Evolutionary conservation across 2,329 filamentous ascomycete species (phyloP).

Genomic region (Ceratocystis smalleyi): DNA sequence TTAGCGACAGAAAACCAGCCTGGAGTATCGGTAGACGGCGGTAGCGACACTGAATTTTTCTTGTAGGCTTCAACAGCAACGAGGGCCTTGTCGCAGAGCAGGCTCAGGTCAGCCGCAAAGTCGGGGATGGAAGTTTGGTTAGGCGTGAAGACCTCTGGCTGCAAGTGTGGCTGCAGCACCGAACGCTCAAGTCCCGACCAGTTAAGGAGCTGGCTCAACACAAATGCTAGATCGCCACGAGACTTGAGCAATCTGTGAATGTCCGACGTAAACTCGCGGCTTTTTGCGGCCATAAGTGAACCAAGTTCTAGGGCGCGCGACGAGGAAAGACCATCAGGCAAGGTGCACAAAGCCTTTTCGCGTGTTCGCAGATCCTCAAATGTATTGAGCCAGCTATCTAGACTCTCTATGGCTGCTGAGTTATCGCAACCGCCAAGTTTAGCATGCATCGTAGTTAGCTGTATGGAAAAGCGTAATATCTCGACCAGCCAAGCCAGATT

Average conservation of each 20-base stretch:
- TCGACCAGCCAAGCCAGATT: conserved; percentile 46
- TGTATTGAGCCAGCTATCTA: conserved; percentile 36
- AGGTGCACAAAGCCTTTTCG: conserved; percentile 28
- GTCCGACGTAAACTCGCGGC: conserved; percentile 27
- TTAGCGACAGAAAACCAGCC: conserved; percentile 33
- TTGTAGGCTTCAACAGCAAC: conserved; percentile 63
- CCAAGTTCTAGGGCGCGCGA: conserved; percentile 24
- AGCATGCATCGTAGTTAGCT: conserved; percentile 50
- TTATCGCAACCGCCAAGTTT: conserved; percentile 44
- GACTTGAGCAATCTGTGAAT: conserved; percentile 27
- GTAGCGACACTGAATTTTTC: conserved; percentile 37
- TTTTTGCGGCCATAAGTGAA: conserved; percentile 24
- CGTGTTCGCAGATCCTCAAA: conserved; percentile 31
- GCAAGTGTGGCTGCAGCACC: conserved; percentile 19
- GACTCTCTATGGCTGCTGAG: conserved; percentile 27
- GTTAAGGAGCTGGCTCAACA: conserved; percentile 47
- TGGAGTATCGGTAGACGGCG: conserved; percentile 42
- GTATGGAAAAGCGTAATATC: conserved; percentile 46
- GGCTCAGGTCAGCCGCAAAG: conserved; percentile 45
- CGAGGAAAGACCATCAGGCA: conserved; percentile 39
- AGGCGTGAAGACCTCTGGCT: not conserved
- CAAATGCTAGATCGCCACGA: conserved; percentile 46
- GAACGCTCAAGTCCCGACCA: conserved; percentile 39
- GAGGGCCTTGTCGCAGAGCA: conserved; percentile 57
- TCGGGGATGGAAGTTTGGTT: conserved; percentile 21